Conservation (phyloP, 495 filamentous ascomycete genomes). For the Neohortaea acidophila region DNA sequence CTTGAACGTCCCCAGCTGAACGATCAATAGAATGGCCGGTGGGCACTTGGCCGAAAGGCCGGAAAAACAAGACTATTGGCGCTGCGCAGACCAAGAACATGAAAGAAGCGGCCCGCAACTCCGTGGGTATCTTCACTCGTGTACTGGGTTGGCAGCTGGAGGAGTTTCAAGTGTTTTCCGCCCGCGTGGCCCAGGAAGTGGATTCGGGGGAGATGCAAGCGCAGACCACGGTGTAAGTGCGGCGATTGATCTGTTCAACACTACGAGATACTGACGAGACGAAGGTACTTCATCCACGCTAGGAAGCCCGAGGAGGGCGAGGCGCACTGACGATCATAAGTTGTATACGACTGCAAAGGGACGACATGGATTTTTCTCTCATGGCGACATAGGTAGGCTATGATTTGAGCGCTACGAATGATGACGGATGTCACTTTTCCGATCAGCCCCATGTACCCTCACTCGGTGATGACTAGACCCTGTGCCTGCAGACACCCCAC, state of each 20-base stretch:
- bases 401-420: too few relatives aligned
- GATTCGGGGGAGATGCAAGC: background rate
- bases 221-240: background rate
- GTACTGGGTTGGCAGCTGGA: conserved; percentile 2
- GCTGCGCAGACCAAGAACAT: background rate
- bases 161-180: background rate
- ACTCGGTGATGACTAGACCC: too few relatives aligned
- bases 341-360: too few relatives aligned
- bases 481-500: too few relatives aligned
- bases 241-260: background rate
- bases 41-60: conserved; percentile 3
- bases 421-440: too few relatives aligned
- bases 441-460: too few relatives aligned
- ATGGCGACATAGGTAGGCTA: too few relatives aligned
- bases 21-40: background rate
- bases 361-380: too few relatives aligned
- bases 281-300: background rate
- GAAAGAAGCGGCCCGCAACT: background rate
- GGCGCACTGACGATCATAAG: too few relatives aligned
- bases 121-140: background rate
- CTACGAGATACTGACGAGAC: background rate
- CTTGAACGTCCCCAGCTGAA: too few relatives aligned
- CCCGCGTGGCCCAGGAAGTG: background rate
- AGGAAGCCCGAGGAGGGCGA: background rate
- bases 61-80: conserved; percentile 1